Evolutionary conservation across 805 yeast genomes (phyloP), one percentile per base, ranked within the genome.

Genomic region (Pichia pseudocactophila): DNA sequence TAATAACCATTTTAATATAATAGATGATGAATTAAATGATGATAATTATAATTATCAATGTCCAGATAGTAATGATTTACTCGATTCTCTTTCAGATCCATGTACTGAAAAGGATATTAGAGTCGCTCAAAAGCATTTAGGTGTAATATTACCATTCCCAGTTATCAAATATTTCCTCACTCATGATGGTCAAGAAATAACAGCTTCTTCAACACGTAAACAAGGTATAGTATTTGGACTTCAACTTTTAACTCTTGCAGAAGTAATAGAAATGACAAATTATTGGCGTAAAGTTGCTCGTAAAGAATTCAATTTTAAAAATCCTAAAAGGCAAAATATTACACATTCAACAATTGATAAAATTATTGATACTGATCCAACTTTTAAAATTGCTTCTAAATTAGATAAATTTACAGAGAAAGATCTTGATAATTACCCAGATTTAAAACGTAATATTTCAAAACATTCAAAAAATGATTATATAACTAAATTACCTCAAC

Each of bases 111-210:
- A 78, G 39, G 97, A 89, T 57, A 66, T 89, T 36, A 63, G 66
- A 39, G 86, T 78, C 56, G 82, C 89, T 13, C 95, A 89, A 62
- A 73, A 75, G 51, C 96, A 87, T 56, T 66, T 86, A 52, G 78
- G 74, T 39, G 67, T 84, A 39, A 64, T 65, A 39, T 69, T 89
- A 25, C 97, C 97, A 1, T 65, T 75, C 3, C 82, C 89, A 41
- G 86, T 89, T 4, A 65, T 79, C 30, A 87, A 84, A 34, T 82
- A 86, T 30, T 72, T 75, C 52, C 66, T 74, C 47, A 63, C 80
- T 30, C 95, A 90, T 50, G 97, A 89, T 55, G 97, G 97, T 33
- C 97, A 89, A 63, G 86, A 80, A 46, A 71, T 70, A 38, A 68
- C 80, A 39, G 85, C 83, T 30, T 71, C 76, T 34, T 76, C 85